Evolutionary conservation across 2,329 filamentous ascomycete genomes (phyloP), one percentile per base, ranked within the genome.

Genomic region (Monosporascus cannonballus): DNA sequence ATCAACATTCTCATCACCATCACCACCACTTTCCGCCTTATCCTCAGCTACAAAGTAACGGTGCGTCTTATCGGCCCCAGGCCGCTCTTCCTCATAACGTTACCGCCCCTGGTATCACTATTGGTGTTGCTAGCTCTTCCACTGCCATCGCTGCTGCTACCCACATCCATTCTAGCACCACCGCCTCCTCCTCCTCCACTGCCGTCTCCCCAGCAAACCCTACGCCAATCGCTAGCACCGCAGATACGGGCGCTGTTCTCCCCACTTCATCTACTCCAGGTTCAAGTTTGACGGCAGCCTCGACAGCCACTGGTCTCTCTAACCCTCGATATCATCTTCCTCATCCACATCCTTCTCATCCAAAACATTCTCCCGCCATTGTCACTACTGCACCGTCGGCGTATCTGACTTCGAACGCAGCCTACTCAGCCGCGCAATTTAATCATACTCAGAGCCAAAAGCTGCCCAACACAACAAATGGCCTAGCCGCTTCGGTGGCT

Each of bases 1-100:
- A 83, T 74, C 83, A 82, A 56, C 81, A 80, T 66, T 81, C 83
- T 36, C 52, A 56, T 45, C 42, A 83, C 74, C 83, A 82, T 57
- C 81, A 80, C 66, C 81, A 83, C 30, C 55, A 56, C 25, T 67
- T 66, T 41, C 61, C 59, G 27, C 53, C 60, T 1, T 68, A 66
- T 51, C 49, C 61, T 47, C 54, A 60, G 17, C 51, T 67, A 48
- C 57, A 61, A 25, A 56, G 54, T 48, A 59, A 55, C 51, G 52
- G 51, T 49, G 54, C 84, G 77, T 69, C 74, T 74, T 68, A 70
- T 72, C 64, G 79, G 51, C 47, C 56, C 30, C 30, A 34, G 30
- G 30, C 30, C 30, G 30, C 30, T 34, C 9, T 34, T 44, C 52
- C 57, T 39, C 48, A 50, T 49, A 27, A 47, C 30, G 37, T 25